Conservation (phyloP, 345 rosid species). For the Boechera stricta region DNA sequence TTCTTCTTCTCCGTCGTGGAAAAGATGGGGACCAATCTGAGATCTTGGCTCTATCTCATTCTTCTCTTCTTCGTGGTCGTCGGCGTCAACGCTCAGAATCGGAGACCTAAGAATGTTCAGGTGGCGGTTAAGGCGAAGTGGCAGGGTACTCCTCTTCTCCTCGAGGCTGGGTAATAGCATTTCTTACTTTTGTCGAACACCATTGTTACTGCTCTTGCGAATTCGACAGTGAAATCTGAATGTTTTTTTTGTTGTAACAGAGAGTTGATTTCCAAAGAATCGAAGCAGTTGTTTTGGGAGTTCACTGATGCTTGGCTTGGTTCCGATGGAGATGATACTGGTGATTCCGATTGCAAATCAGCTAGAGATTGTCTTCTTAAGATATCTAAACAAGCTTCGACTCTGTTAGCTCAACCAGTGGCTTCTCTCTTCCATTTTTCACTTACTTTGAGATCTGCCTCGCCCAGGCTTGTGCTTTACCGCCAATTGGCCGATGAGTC, state of each 20-base stretch:
- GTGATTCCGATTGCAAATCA: conserved; percentile 57
- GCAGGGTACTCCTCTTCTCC: conserved; percentile 93
- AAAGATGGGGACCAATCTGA: conserved; percentile 55
- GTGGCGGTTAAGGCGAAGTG: conserved; percentile 87
- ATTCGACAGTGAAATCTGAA: not conserved
- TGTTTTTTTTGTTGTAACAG: conserved; percentile 45
- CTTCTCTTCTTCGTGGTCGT: conserved; percentile 48
- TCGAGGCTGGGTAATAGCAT: conserved; percentile 86
- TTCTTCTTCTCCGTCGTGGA: conserved; percentile 42
- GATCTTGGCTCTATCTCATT: conserved; percentile 61
- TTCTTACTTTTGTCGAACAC: conserved; percentile 15
- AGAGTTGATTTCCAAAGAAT: conserved; percentile 84
- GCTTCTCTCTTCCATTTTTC: conserved; percentile 83
- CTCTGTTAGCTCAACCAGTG: conserved; percentile 61
- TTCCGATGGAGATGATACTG: conserved; percentile 54
- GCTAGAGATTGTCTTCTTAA: conserved; percentile 79
- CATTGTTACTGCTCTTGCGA: conserved; percentile 18
- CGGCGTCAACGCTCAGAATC: conserved; percentile 61
- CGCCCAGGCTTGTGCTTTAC: conserved; percentile 88
- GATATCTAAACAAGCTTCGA: conserved; percentile 57
- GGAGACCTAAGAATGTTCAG: conserved; percentile 85
- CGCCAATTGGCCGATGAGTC: conserved; percentile 95
- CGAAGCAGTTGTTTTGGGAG: conserved; percentile 85
- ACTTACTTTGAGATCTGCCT: conserved; percentile 81
- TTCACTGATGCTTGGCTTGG: conserved; percentile 76